These are phyloP conservation scores for Amanita inopinata DNA, from an alignment of 768 basidiomycete genomes.

Conservation along the genomic window DNA sequence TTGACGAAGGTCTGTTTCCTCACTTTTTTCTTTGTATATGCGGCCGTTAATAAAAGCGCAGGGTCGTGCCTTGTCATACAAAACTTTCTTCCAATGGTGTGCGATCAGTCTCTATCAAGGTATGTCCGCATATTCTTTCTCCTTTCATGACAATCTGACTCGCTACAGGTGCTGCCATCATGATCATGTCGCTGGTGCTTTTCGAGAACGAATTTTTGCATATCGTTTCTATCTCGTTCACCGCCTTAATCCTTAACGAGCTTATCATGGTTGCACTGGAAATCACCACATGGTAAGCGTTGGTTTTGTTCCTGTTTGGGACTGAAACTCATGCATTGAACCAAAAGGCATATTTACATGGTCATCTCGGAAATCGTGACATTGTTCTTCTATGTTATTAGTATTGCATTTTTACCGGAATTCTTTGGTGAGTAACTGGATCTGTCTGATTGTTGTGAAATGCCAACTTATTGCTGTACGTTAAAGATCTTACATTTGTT, in stretches of 20 bases:
- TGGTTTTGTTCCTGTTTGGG: neutral
- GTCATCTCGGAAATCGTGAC: slow-evolving; percentile 86
- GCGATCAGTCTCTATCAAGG: slow-evolving; percentile 99
- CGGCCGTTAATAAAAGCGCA: slow-evolving; percentile 19
- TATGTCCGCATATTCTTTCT: slow-evolving; percentile 19
- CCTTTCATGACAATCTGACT: slow-evolving; percentile 2
- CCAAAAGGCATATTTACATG: slow-evolving; percentile 86
- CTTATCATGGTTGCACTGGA: slow-evolving; percentile 98
- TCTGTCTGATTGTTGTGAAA: neutral
- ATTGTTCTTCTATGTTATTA: slow-evolving; percentile 77
- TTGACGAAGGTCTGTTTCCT: slow-evolving; percentile 71
- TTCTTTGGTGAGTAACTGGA: slow-evolving; percentile 93
- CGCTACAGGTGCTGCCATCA: slow-evolving; percentile 80
- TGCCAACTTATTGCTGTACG: slow-evolving; percentile 5
- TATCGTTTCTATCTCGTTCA: slow-evolving; percentile 97
- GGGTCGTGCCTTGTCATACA: slow-evolving; percentile 92
- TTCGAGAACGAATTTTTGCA: slow-evolving; percentile 98
- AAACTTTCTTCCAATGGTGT: slow-evolving; percentile 97
- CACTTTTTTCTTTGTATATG: neutral
- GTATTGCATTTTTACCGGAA: slow-evolving; percentile 89
- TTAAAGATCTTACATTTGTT: slow-evolving; percentile 83
- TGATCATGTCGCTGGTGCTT: slow-evolving; percentile 93
- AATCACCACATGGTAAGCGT: slow-evolving; percentile 84
- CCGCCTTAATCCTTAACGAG: slow-evolving; percentile 91
- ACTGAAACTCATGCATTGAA: neutral